Conservation (phyloP, 805 yeast species). For the Candida vaughaniae region DNA sequence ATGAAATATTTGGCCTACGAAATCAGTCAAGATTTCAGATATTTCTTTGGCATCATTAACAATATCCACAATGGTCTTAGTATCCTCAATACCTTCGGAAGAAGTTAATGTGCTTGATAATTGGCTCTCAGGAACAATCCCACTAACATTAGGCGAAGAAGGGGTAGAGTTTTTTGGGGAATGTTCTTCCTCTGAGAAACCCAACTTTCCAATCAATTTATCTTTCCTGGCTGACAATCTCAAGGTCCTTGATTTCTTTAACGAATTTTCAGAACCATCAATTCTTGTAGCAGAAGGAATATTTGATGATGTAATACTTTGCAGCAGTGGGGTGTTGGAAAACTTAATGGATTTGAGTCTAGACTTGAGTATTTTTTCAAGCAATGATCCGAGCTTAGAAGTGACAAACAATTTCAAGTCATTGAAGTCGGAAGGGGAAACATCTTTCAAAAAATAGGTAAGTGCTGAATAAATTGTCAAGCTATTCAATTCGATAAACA, state of each 20-base stretch:
- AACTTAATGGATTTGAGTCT: constrained; percentile 19
- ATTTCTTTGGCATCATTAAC: constrained; percentile 36
- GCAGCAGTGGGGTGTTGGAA: constrained; percentile 7
- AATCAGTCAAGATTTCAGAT: constrained; percentile 37
- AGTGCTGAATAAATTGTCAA: constrained; percentile 32
- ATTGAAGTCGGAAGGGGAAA: constrained; percentile 47
- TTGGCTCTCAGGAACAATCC: not conserved
- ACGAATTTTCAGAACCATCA: constrained; percentile 10
- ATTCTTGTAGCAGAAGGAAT: constrained; percentile 10
- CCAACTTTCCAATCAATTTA: constrained; percentile 17
- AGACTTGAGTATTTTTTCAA: constrained; percentile 23
- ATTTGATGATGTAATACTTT: not conserved
- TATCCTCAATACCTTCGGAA: constrained; percentile 30
- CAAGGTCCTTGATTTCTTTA: constrained; percentile 30
- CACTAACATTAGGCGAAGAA: constrained; percentile 3
- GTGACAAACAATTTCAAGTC: constrained; percentile 47
- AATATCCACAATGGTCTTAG: constrained; percentile 30
- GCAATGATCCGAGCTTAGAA: constrained; percentile 23
- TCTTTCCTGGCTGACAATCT: constrained; percentile 31
- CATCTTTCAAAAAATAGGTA: constrained; percentile 52
- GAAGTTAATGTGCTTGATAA: not conserved
- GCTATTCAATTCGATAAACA: constrained; percentile 27
- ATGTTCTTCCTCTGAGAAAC: constrained; percentile 10
- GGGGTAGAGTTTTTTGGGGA: constrained; percentile 6
- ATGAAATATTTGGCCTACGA: constrained; percentile 43